phyloP scores from a whole-genome alignment of 108 stramenopile species.

The Parmales sp. region DNA sequence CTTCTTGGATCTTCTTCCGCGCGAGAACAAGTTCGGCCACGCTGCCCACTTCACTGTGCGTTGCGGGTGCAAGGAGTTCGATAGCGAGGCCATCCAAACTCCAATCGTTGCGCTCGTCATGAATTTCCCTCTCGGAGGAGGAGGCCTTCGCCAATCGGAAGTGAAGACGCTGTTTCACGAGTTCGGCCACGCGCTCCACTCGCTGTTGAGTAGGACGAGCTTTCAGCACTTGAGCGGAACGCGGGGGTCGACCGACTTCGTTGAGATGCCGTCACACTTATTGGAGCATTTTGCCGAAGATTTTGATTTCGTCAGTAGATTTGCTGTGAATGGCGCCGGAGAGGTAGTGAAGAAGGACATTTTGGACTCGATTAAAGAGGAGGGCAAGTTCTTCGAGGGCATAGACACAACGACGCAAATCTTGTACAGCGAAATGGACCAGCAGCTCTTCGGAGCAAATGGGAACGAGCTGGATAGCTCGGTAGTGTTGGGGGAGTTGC shows the following conservation, averaged over 20 bases:
- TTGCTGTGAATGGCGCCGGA: constrained; percentile 31
- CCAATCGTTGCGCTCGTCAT: neutral
- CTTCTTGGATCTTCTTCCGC: constrained; percentile 82
- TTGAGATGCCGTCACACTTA: constrained; percentile 73
- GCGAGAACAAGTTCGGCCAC: constrained; percentile 80
- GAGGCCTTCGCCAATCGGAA: constrained; percentile 27
- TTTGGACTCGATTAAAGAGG: no score
- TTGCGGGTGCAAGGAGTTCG: constrained; percentile 58
- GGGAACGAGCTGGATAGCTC: constrained; percentile 27
- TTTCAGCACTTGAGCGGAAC: constrained; percentile 95
- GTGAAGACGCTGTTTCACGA: constrained; percentile 95
- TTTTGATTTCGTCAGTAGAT: constrained; percentile 36
- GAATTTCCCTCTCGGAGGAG: neutral
- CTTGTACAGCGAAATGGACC: constrained; percentile 65
- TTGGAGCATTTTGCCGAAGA: constrained; percentile 70
- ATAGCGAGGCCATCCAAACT: no score
- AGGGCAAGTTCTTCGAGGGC: neutral
- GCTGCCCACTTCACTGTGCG: constrained; percentile 96
- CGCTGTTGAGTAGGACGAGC: constrained; percentile 74
- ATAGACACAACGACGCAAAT: constrained; percentile 18
- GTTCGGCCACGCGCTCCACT: constrained; percentile 93
- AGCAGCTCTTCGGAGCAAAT: constrained; percentile 51
- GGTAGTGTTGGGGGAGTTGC: constrained; percentile 48
- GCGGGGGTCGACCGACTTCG: constrained; percentile 79
- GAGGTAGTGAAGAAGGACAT: no score